Evolutionary conservation across 2,329 filamentous ascomycete genomes (phyloP), one percentile per base, ranked within the genome.

Genomic region (Phaeosphaeriaceae sp.): DNA sequence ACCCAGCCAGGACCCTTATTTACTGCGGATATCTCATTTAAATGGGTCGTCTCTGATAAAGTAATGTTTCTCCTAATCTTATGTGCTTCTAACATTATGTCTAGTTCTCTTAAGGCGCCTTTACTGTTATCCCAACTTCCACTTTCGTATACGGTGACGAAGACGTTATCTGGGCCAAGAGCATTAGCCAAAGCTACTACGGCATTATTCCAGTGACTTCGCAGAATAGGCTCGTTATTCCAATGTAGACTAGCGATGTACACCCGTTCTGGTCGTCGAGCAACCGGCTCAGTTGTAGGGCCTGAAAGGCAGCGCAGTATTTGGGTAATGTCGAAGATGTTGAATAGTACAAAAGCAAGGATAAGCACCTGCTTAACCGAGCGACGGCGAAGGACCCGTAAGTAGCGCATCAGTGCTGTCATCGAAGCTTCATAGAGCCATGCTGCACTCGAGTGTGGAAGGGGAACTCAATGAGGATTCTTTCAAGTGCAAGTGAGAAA

Each of bases 121-220:
- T 89, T 89, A 5, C 20, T 87, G 54, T 85, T 76, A 67, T 90
- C 87, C 76, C 81, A 85, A n/a, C n/a, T n/a, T n/a, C n/a, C n/a
- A n/a, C n/a, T n/a, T n/a, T n/a, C n/a, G n/a, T n/a, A n/a, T n/a
- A 64, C 84, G 51, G 82, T 85, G 35, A 90, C 79, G 64, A 81
- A 89, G 3, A 89, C 81, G 63, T 89, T 88, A 3, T 83, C 76
- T 0, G 79, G 73, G 0, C 86, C 86, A 3, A 89, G 73, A 3
- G 74, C 72, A 30, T 78, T 74, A 6, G 80, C 77, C 13, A 90
- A 73, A 5, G 79, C 74, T 3, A 87, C 48, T 86, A n/a, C n/a
- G n/a, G n/a, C n/a, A n/a, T n/a, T n/a, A n/a, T n/a, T n/a, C n/a
- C n/a, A n/a, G n/a, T n/a, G 80, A 7, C 75, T 75, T n/a, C 81